Percentiles rank a stretch among this genome's conserved stretches.
Evolutionary conservation across 371 early-diverging fungal species (phyloP).

Genomic region (Mortierella sp.): DNA sequence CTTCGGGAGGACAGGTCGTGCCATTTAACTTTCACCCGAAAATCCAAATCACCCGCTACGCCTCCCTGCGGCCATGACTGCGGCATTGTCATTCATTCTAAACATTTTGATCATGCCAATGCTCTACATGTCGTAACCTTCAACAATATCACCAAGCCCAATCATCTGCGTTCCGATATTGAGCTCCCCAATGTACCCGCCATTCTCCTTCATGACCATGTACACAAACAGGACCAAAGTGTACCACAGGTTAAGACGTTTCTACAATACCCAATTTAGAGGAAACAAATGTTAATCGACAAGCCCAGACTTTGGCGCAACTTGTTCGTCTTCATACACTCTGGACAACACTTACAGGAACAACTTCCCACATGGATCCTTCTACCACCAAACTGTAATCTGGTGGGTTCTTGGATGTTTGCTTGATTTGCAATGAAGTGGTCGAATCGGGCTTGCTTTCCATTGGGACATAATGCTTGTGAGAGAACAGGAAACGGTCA

Average conservation of each 20-base stretch:
- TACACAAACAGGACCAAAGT: slow-evolving; percentile 50
- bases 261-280: slow-evolving; percentile 19
- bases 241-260: slow-evolving; percentile 55
- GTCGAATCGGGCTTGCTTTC: slow-evolving; percentile 43
- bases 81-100: not conserved
- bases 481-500: slow-evolving; percentile 51
- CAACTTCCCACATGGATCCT: slow-evolving; percentile 50
- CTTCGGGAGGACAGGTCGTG: too few relatives aligned
- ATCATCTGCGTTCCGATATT: slow-evolving; percentile 43
- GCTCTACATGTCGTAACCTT: slow-evolving; percentile 39
- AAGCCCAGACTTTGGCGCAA: not conserved
- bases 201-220: slow-evolving; percentile 51
- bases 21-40: too few relatives aligned
- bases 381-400: slow-evolving; percentile 45
- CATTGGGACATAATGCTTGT: slow-evolving; percentile 49
- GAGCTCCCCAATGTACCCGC: slow-evolving; percentile 47
- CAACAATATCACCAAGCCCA: slow-evolving; percentile 51
- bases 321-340: not conserved
- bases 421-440: slow-evolving; percentile 46
- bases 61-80: slow-evolving; percentile 2
- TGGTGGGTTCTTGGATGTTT: slow-evolving; percentile 42
- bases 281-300: not conserved
- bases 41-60: not conserved
- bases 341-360: slow-evolving; percentile 53
- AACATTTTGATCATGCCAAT: too few relatives aligned